Conservation (phyloP, 306 rosid species). For the Boehmeria nivea region DNA sequence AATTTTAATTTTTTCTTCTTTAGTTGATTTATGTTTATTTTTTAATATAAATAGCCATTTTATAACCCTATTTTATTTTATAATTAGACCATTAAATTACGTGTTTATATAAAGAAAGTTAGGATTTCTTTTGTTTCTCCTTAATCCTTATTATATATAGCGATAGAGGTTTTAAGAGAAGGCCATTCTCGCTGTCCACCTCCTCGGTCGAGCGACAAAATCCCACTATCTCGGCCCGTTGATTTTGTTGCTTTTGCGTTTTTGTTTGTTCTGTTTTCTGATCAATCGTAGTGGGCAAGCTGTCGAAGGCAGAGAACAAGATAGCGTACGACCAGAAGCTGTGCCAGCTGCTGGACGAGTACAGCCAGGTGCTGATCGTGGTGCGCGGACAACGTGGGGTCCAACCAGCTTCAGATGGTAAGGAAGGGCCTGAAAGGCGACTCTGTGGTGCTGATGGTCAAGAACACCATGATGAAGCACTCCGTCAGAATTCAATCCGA, state of each 20-base stretch:
- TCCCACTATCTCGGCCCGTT: slow-evolving; percentile 10
- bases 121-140: no score
- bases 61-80: no score
- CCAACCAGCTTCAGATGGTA: slow-evolving; percentile 81
- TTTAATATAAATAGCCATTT: no score
- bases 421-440: slow-evolving; percentile 79
- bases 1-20: no score
- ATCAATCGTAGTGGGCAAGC: slow-evolving; percentile 23
- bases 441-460: slow-evolving; percentile 83
- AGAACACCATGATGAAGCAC: slow-evolving; percentile 98
- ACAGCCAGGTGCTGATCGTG: slow-evolving; percentile 64
- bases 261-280: no score
- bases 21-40: no score
- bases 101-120: no score
- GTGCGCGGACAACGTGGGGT: slow-evolving; percentile 91
- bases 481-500: slow-evolving; percentile 62
- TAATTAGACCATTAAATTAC: no score
- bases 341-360: slow-evolving; percentile 65
- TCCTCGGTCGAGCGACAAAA: neutral
- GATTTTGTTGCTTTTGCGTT: slow-evolving; percentile 4
- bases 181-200: slow-evolving; percentile 13
- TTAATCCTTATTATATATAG: no score
- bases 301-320: slow-evolving; percentile 77
- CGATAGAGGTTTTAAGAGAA: slow-evolving; percentile 17
- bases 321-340: slow-evolving; percentile 63